phyloP scores from a whole-genome alignment of 163 green algal species.

The Prototheca wickerhamii region DNA sequence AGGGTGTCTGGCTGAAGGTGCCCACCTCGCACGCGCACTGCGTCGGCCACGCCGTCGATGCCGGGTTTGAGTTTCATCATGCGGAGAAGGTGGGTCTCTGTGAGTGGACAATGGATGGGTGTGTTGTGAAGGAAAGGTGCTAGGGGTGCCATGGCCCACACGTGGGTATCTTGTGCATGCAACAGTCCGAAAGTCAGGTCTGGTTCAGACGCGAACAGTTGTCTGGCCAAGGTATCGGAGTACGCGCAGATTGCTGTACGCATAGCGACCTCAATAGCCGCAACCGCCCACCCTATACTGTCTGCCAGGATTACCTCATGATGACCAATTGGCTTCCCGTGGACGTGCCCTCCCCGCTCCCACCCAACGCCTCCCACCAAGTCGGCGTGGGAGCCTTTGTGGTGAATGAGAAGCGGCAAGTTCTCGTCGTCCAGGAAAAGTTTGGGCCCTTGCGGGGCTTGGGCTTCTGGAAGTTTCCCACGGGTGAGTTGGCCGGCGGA shows the following conservation, averaged over 20 bases:
- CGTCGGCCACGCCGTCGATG: conserved; percentile 31
- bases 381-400: conserved; percentile 76
- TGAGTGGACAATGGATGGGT: not conserved
- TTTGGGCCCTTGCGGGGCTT: conserved; percentile 50
- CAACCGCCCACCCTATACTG: not conserved
- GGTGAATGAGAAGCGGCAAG: conserved; percentile 42
- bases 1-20: conserved; percentile 52
- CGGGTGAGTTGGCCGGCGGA: conserved; percentile 44
- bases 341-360: conserved; percentile 48
- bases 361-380: conserved; percentile 66
- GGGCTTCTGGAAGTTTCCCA: conserved; percentile 80
- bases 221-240: too few species aligned
- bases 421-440: conserved; percentile 76
- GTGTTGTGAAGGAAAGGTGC: not conserved
- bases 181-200: too few species aligned
- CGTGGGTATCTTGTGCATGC: too few species aligned
- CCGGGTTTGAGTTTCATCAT: conserved; percentile 58
- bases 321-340: conserved; percentile 62
- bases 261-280: too few species aligned
- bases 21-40: conserved; percentile 23
- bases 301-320: conserved; percentile 52
- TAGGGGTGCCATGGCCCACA: too few species aligned
- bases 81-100: conserved; percentile 27
- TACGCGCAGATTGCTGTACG: too few species aligned
- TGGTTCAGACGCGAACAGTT: too few species aligned